These are phyloP conservation scores for Omphalotus guepiniiformis DNA, from an alignment of 768 basidiomycete species.

Conservation along the genomic window DNA sequence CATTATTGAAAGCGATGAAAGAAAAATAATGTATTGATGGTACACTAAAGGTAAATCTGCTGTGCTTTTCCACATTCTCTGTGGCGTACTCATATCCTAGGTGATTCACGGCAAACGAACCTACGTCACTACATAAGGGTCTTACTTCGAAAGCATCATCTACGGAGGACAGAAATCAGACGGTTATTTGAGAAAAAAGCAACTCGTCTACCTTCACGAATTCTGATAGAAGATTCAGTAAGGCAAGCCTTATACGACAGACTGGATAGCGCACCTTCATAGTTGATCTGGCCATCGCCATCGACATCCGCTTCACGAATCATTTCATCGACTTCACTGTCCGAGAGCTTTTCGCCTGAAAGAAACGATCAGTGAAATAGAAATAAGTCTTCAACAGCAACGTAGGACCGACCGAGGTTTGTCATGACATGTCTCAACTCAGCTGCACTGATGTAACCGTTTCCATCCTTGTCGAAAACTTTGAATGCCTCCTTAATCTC, in stretches of 20 bases:
- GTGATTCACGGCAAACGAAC: no score
- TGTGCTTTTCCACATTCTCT: no score
- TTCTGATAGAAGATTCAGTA: constrained; percentile 37
- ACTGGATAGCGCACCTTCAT: constrained; percentile 51
- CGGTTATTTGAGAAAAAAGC: constrained; percentile 9
- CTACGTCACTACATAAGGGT: not conserved
- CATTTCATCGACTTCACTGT: constrained; percentile 92
- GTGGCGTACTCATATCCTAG: no score
- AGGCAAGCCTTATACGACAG: constrained; percentile 5
- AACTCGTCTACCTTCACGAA: constrained; percentile 60
- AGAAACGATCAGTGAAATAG: not conserved
- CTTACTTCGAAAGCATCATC: constrained; percentile 75
- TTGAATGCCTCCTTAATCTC: constrained; percentile 97
- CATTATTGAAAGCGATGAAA: no score
- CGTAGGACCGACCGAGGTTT: constrained; percentile 62
- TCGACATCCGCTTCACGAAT: constrained; percentile 95
- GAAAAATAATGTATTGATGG: no score
- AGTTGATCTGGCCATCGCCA: constrained; percentile 92
- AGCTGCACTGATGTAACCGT: constrained; percentile 81
- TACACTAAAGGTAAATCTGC: no score
- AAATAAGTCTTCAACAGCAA: not conserved
- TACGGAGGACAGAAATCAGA: constrained; percentile 21
- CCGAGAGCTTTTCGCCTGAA: constrained; percentile 80
- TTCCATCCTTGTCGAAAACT: constrained; percentile 95
- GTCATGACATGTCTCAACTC: constrained; percentile 93